phyloP scores from a whole-genome alignment of 108 stramenopile species.

The Seminavis robusta region DNA sequence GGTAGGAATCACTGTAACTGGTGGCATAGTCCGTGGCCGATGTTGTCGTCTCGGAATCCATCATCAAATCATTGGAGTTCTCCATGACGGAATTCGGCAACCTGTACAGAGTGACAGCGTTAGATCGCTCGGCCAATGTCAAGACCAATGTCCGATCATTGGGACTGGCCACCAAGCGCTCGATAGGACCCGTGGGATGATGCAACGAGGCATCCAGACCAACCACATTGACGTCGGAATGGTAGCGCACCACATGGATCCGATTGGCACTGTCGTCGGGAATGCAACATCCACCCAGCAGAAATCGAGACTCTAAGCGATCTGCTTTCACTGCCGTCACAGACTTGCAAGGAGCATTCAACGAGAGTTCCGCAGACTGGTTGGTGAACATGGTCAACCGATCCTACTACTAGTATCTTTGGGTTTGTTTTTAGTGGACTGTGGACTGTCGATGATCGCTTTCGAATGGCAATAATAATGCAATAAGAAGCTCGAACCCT shows the following conservation, averaged over 20 bases:
- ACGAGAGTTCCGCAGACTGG: slow-evolving; percentile 3
- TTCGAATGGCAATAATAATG: too few relatives aligned
- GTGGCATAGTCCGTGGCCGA: neutral
- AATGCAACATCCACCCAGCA: slow-evolving; percentile 39
- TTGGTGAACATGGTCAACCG: slow-evolving; percentile 2
- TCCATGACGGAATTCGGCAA: slow-evolving; percentile 22
- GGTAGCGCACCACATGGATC: slow-evolving; percentile 28
- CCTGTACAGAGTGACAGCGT: slow-evolving; percentile 34
- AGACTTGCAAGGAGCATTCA: slow-evolving; percentile 32
- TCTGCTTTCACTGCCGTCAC: slow-evolving; percentile 37
- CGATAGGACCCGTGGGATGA: slow-evolving; percentile 25
- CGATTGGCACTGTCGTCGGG: slow-evolving; percentile 10
- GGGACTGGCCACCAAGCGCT: slow-evolving; percentile 26
- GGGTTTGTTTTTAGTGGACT: too few relatives aligned
- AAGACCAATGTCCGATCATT: slow-evolving; percentile 24
- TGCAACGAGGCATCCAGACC: slow-evolving; percentile 22
- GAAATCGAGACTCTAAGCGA: slow-evolving; percentile 27
- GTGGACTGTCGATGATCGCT: too few relatives aligned
- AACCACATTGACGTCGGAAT: slow-evolving; percentile 42
- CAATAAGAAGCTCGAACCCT: too few relatives aligned
- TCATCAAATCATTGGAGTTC: neutral
- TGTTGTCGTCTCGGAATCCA: neutral
- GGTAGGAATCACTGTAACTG: neutral
- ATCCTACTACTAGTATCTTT: too few relatives aligned
- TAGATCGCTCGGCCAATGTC: slow-evolving; percentile 20